Percentiles rank a stretch among this genome's conserved stretches.
These are phyloP conservation scores for Dacryopinax primogenitus DNA, from an alignment of 768 basidiomycete genomes.

Conservation along the genomic window DNA sequence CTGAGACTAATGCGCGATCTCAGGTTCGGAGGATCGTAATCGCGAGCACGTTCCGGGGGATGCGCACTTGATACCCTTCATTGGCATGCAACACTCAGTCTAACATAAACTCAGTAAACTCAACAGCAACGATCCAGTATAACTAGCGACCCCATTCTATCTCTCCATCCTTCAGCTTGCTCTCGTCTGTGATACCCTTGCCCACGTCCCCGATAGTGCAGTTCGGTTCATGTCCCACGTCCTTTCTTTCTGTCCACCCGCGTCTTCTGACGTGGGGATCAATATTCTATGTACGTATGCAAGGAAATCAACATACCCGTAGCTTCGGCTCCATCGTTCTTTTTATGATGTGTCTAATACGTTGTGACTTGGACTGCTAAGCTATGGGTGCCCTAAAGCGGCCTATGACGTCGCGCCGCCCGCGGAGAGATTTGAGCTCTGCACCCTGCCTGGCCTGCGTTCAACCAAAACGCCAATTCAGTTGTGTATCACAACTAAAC, in stretches of 20 bases:
- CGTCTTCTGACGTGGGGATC: background rate
- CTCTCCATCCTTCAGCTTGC: background rate
- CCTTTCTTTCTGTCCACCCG: background rate
- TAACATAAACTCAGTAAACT: background rate
- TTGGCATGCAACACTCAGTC: background rate
- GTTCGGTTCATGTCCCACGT: background rate
- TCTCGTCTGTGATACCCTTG: background rate
- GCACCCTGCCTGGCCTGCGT: no score
- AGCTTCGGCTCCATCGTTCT: background rate
- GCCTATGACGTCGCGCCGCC: no score
- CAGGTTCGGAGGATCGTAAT: constrained; percentile 8
- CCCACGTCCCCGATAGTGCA: background rate
- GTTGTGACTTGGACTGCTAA: no score
- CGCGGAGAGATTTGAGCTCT: no score
- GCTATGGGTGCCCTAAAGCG: no score
- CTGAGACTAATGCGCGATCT: background rate
- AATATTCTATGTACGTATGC: constrained; percentile 6
- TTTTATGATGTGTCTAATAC: background rate
- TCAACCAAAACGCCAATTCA: no score
- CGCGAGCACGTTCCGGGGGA: constrained; percentile 6
- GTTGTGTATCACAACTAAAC: no score
- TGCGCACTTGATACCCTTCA: constrained; percentile 8
- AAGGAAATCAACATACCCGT: background rate
- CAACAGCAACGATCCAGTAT: background rate
- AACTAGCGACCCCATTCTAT: background rate